These are phyloP conservation scores for Asparagopsis taxiformis DNA, from an alignment of 31 red algal genomes.

Conservation along the genomic window DNA sequence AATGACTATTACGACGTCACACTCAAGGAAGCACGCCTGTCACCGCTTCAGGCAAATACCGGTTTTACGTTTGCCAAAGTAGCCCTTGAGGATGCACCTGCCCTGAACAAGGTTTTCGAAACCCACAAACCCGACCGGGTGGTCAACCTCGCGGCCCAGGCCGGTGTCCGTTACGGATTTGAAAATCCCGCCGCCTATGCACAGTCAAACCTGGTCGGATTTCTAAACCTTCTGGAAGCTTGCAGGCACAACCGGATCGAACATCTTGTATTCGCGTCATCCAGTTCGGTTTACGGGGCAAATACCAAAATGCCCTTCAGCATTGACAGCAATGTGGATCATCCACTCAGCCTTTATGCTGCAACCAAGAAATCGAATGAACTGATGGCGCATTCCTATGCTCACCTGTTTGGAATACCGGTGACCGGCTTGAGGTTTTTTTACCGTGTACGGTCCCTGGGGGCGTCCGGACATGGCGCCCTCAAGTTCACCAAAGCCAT, in stretches of 20 bases:
- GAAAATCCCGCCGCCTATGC: slow-evolving; percentile 29
- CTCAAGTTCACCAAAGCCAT: slow-evolving; percentile 56
- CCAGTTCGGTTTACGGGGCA: slow-evolving; percentile 55
- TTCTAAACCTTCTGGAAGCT: slow-evolving; percentile 40
- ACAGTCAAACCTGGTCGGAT: slow-evolving; percentile 32
- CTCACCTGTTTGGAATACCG: slow-evolving; percentile 31
- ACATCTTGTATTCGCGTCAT: slow-evolving; percentile 47
- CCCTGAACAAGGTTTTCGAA: slow-evolving; percentile 8
- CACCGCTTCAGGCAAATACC: slow-evolving; percentile 19
- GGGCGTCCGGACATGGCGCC: slow-evolving; percentile 68
- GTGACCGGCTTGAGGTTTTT: slow-evolving; percentile 61
- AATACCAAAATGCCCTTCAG: slow-evolving; percentile 47
- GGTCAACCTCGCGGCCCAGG: slow-evolving; percentile 59
- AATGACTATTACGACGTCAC: slow-evolving; percentile 51
- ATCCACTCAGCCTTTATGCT: slow-evolving; percentile 42
- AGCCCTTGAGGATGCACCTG: slow-evolving; percentile 2
- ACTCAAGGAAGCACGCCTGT: slow-evolving; percentile 32
- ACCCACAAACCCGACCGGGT: slow-evolving; percentile 28
- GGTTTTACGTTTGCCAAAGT: background rate
- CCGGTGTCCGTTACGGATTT: slow-evolving; percentile 50
- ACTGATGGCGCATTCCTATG: slow-evolving; percentile 44
- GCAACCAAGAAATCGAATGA: slow-evolving; percentile 62
- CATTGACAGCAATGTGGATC: slow-evolving; percentile 3
- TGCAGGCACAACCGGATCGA: background rate
- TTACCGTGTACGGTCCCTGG: slow-evolving; percentile 73